A percentile compares a stretch with the other conserved stretches of the same genome.
Conservation (phyloP, 78 protist genomes). For the Dictyostelium capitatum region DNA sequence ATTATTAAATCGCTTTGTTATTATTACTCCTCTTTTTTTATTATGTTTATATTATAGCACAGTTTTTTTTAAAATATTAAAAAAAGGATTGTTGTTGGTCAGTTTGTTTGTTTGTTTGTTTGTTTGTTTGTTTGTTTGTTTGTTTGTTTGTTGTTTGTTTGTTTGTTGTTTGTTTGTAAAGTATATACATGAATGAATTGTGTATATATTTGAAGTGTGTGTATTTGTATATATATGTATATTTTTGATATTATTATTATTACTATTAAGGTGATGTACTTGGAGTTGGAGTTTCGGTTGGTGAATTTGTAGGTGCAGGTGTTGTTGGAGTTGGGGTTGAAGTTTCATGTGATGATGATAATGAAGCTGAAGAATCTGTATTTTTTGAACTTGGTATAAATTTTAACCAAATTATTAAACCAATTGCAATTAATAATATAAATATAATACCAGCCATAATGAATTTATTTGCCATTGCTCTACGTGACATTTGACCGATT, state of each 20-base stretch:
- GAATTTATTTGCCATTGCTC: slow-evolving; percentile 71
- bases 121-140: too few relatives aligned
- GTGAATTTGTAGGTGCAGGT: background rate
- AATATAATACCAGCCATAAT: slow-evolving; percentile 73
- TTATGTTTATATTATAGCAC: too few relatives aligned
- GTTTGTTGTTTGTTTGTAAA: background rate
- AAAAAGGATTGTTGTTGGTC: too few relatives aligned
- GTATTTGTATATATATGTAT: too few relatives aligned
- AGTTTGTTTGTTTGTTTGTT: too few relatives aligned
- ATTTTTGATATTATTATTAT: background rate
- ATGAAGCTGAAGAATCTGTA: background rate
- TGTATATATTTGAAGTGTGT: too few relatives aligned
- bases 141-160: too few relatives aligned
- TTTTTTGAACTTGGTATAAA: background rate
- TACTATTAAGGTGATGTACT: background rate
- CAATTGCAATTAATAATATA: slow-evolving; percentile 26
- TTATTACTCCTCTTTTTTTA: too few relatives aligned
- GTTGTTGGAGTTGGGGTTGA: slow-evolving; percentile 12
- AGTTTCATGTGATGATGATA: background rate
- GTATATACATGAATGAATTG: too few relatives aligned
- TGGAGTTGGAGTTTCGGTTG: background rate
- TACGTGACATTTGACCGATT: slow-evolving; percentile 40
- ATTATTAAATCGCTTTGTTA: too few relatives aligned
- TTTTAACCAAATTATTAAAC: slow-evolving; percentile 60
- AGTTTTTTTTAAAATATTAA: too few relatives aligned